phyloP scores from a whole-genome alignment of 2,329 filamentous ascomycete genomes.

The Harringtonia aguacate region DNA sequence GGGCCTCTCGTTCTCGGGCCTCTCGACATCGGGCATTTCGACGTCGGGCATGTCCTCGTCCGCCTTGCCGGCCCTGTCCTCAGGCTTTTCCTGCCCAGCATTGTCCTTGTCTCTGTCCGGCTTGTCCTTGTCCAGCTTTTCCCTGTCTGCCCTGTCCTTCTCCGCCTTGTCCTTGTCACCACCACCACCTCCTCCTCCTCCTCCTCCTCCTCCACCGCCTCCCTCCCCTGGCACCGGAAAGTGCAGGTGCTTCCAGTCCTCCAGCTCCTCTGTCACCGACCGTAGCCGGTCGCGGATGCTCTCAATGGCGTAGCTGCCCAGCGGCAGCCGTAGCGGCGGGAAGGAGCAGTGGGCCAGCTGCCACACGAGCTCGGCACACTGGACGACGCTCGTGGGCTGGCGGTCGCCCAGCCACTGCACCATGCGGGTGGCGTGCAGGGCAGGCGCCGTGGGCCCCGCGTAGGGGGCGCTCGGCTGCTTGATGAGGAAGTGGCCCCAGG shows the following conservation, averaged over 20 bases:
- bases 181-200: conserved; percentile 15
- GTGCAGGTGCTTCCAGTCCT: conserved; percentile 84
- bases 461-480: conserved; percentile 80
- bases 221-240: conserved; percentile 40
- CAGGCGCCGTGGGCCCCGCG: conserved; percentile 63
- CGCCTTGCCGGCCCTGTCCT: background rate
- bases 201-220: conserved; percentile 19
- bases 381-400: conserved; percentile 86
- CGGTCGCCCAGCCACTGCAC: conserved; percentile 90
- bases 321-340: conserved; percentile 73
- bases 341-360: conserved; percentile 91
- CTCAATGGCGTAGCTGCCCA: conserved; percentile 91
- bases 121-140: conserved; percentile 12
- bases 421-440: conserved; percentile 81
- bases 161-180: conserved; percentile 17
- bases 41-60: too few relatives aligned
- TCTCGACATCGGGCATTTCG: too few relatives aligned
- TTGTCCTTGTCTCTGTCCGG: conserved; percentile 7
- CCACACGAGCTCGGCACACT: conserved; percentile 90
- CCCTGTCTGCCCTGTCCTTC: background rate
- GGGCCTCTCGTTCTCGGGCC: too few relatives aligned
- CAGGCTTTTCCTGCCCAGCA: conserved; percentile 6
- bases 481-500: conserved; percentile 87
- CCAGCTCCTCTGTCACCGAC: conserved; percentile 88
- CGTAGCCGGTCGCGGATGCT: conserved; percentile 84